Evolutionary conservation across 495 filamentous ascomycete species (phyloP).

Genomic region (Neurospora hispaniola): DNA sequence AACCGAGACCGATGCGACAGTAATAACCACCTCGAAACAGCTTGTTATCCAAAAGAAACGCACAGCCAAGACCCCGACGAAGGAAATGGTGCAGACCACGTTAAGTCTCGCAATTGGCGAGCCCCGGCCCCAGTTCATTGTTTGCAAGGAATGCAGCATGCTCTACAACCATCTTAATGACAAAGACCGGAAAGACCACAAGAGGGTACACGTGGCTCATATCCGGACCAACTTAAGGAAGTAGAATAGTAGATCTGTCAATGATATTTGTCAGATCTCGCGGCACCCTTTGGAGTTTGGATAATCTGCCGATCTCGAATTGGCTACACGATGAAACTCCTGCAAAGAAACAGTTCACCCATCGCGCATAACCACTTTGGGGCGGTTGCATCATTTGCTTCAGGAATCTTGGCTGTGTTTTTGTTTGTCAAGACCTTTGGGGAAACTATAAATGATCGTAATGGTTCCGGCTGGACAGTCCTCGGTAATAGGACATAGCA

Average conservation of each 20-base stretch:
- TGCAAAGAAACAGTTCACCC: neutral
- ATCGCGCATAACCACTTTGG: neutral
- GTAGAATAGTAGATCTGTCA: neutral
- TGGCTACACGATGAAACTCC: neutral
- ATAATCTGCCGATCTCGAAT: neutral
- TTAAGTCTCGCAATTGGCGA: conserved; percentile 26
- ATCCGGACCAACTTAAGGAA: conserved; percentile 6
- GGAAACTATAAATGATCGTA: neutral
- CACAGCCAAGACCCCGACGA: conserved; percentile 9
- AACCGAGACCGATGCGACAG: neutral
- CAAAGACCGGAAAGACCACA: conserved; percentile 34
- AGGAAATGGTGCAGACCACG: conserved; percentile 32
- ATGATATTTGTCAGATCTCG: neutral
- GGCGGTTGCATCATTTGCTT: neutral
- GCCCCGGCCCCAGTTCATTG: conserved; percentile 26
- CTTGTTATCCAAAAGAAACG: neutral
- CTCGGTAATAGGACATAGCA: neutral
- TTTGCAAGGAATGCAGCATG: conserved; percentile 36
- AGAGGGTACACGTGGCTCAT: conserved; percentile 24
- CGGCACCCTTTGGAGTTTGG: neutral
- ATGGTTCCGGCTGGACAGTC: neutral
- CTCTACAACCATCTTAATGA: conserved; percentile 38
- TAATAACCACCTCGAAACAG: neutral
- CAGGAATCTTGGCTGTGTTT: neutral
- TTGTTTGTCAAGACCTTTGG: neutral